Base-by-base conservation (phyloP, 2,329 filamentous ascomycete genomes). In the Penicillium expansum region DNA sequence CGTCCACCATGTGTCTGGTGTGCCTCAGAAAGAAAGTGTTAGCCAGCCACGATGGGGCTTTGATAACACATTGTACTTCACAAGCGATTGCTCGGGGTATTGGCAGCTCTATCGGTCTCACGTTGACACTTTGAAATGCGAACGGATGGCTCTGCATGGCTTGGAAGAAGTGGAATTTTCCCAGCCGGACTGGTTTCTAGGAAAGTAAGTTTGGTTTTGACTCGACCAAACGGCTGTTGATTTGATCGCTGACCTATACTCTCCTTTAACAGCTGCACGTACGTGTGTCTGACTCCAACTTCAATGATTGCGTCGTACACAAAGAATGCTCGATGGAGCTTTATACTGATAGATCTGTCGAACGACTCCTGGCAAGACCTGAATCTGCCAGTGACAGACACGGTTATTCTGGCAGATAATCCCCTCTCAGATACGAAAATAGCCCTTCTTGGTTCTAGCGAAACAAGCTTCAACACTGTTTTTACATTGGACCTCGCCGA, bases 31-130 rank as follows among this genome's bases (percentile, higher is more conserved):
- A 0, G 74, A 79, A 44, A 77, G 77, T 33, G 71, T 79, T 22
- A 74, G 71, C 10, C 79, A 83, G 61, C 79, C 80, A 11, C 72
- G 75, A 57, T 83, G 81, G 81, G 73, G 75, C 3, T 67, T 70
- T 0, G 79, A 82, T 64, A 78, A 76, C 1, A 73, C 69, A 18
- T 64, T 83, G 2, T 80, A 78, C 58, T 82, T 78, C 57, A 70
- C 70, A 4, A 76, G 76, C 41, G 80, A 83, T 65, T 64, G 61
- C 2, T 71, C 67, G 1, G 76, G 76, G 1, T 80, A 76, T 58
- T 77, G 78, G 42, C 78, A 80, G 54, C 67, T 83, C 10, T 81
- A 78, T 60, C 67, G 71, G 2, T 61, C 10, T 18, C 22, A 20
- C 7, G 14, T 74, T 14, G 70, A 62, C 0, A 58, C 62, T 3